phyloP scores from a whole-genome alignment of 306 rosid species.

The Pyrus bretschneideri region DNA sequence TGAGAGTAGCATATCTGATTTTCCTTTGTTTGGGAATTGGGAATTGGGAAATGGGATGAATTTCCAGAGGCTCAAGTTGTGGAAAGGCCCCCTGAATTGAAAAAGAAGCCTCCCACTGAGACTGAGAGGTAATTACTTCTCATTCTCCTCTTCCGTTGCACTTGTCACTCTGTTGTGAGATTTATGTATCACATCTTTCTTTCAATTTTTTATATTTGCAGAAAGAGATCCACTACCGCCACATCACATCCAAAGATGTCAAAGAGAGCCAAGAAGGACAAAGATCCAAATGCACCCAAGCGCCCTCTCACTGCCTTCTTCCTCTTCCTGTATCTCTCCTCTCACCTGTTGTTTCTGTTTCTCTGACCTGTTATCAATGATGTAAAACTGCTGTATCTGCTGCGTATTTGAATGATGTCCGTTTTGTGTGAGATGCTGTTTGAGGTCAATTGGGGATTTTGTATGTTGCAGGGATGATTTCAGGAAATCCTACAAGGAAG shows the following conservation, averaged over 20 bases:
- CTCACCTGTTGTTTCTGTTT: background rate
- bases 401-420: background rate
- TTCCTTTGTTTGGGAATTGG: background rate
- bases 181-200: background rate
- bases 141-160: background rate
- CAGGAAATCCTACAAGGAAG: constrained; percentile 63
- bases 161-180: background rate
- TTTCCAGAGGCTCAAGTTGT: constrained; percentile 61
- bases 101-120: constrained; percentile 34
- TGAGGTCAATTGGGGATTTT: background rate
- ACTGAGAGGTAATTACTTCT: constrained; percentile 33
- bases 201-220: constrained; percentile 5
- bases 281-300: constrained; percentile 68
- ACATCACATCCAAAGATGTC: constrained; percentile 46
- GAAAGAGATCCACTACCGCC: constrained; percentile 44
- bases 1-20: background rate
- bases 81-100: constrained; percentile 43
- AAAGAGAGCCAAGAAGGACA: constrained; percentile 46
- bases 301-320: constrained; percentile 88
- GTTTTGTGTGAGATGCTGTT: background rate
- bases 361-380: background rate
- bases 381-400: background rate
- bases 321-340: constrained; percentile 44
- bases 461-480: constrained; percentile 56
- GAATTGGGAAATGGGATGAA: background rate